Base-by-base conservation (phyloP, 495 filamentous ascomycete species). In the Xylaria bambusicola region DNA sequence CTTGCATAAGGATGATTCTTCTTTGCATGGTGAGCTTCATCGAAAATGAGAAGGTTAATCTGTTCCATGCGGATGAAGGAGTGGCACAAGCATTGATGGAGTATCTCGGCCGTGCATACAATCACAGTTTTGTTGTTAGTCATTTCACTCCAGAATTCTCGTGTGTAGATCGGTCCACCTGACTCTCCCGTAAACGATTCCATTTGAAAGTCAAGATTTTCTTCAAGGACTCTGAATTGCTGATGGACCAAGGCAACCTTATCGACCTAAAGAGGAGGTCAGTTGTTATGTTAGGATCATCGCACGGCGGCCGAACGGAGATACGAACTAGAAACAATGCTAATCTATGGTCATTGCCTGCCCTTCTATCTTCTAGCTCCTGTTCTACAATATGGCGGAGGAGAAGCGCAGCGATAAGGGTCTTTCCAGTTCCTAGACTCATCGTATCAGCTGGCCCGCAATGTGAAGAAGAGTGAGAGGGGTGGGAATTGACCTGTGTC, bases 11-110 rank as follows among this genome's bases (percentile, higher is more conserved):
- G 80, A 66, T 98, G 95, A 51, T 91, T 88, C 66, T 95, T 97
- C 71, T 98, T 98, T 1, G 95, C 87, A 68, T 98, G 94, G 65
- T 98, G 94, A 5, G 93, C 94, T 75, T 98, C 94, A 63, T 98
- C 94, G 66, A 98, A 98, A 52, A 97, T 88, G 20, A 98, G 74
- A 6, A 98, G 80, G 68, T 95, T 98, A 72, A 98, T 90, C 62
- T 88, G 82, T 21, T 85, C 75, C 75, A 98, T 97, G 9, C 72
- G 85, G 48, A 98, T 82, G 71, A 89, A 93, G 0, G 88, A 88
- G 65, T 89, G 87, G 52, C 86, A 80, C n/a, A 98, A 82, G 67
- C 87, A 89, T 61, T 88, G 82, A 47, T 85, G 78, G 42, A 98
- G 78, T 13, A 98, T 87, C 52, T 93, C 93, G 2, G 92, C 94